Evolutionary conservation across 257 asterid genomes (phyloP).

Genomic region (Craterostigma plantagineum): DNA sequence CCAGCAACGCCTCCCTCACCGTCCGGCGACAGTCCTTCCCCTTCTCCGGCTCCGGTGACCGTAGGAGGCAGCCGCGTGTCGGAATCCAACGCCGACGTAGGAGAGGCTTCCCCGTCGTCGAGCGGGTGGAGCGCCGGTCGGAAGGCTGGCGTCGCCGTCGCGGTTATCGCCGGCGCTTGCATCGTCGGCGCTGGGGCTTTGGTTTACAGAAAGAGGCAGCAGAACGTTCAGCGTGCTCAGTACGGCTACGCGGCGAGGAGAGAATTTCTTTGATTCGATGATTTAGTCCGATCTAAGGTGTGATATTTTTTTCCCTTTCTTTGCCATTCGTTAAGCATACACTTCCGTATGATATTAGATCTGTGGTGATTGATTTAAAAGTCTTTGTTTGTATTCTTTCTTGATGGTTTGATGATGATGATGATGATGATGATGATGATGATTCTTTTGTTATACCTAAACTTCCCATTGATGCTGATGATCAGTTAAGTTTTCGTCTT

Average conservation of each 20-base stretch:
- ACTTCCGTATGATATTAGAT: too few species aligned
- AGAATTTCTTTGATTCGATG: too few species aligned
- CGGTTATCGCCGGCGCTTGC: conserved; percentile 36
- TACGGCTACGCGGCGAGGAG: conserved; percentile 31
- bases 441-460: too few species aligned
- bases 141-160: conserved; percentile 55
- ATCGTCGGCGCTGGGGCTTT: conserved; percentile 35
- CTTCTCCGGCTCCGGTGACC: conserved; percentile 22
- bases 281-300: too few species aligned
- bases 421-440: too few species aligned
- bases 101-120: conserved; percentile 6
- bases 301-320: too few species aligned
- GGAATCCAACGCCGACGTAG: conserved; percentile 12
- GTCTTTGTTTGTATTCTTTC: too few species aligned
- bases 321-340: too few species aligned
- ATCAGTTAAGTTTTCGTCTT: too few species aligned
- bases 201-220: conserved; percentile 61
- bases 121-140: conserved; percentile 34
- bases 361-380: too few species aligned
- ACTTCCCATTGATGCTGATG: too few species aligned
- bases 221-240: conserved; percentile 51
- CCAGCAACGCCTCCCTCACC: conserved; percentile 21
- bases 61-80: conserved; percentile 16
- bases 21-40: conserved; percentile 19
- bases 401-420: too few species aligned